Evolutionary conservation across 495 filamentous ascomycete genomes (phyloP), one percentile per base, ranked within the genome.

Genomic region (Xylaria palmicola): DNA sequence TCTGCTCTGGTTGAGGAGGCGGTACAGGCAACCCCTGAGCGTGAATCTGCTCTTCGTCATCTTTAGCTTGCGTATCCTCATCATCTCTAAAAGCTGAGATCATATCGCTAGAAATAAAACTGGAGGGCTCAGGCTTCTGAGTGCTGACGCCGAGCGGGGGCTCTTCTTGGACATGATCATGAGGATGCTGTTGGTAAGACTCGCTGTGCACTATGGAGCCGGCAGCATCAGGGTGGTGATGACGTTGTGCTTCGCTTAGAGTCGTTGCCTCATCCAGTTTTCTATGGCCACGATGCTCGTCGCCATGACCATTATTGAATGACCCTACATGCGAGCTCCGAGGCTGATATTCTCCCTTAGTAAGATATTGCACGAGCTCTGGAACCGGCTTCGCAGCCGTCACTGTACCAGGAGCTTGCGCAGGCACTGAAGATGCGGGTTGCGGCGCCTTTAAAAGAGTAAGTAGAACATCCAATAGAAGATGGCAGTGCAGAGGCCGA

Each of bases 291-390:
- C 32, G 60, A 32, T 59, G 55, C 39, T 55, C 57, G 47, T 59
- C 26, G 34, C 40, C 40, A 41, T 68, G 34, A 20, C 65, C 68
- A 59, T 69, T 65, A 66, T 69, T 71, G 57, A 65, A 62, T 27
- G 73, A 65, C 12, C 68, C 63, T 44, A 63, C 55, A 55, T 68
- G 68, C 17, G 65, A 59, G 48, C 50, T 55, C n/a, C 56, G 66
- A n/a, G 80, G 80, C 27, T 82, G 74, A 50, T 74, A 82, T 75
- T 84, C 81, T 44, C 81, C 81, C 63, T 79, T 81, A 3, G 79
- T 79, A 45, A 79, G 74, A 60, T 81, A 82, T 55, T 77, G 79
- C 8, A 83, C 79, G 17, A 83, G 49, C n/a, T 75, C 72, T 9
- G 76, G 60, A 10, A 55, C 64, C 36, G 61, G 60, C 19, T 60